Evolutionary conservation across 73 alveolate species (phyloP), one percentile per base, ranked within the genome.

Genomic region (Blepharisma japonicum): DNA sequence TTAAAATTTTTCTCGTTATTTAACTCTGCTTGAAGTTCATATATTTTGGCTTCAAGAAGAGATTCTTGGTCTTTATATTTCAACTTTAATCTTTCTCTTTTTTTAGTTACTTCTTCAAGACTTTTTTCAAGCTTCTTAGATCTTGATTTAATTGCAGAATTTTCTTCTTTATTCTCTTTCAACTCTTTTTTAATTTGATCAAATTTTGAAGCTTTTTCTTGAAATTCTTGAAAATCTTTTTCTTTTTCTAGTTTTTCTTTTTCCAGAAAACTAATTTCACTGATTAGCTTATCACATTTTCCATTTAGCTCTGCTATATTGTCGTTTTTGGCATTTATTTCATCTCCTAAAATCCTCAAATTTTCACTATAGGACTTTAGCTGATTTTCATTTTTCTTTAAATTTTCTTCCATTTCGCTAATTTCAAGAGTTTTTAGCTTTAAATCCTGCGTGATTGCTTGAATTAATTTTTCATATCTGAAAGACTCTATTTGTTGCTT

Each of bases 391-490:
- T 14, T 25, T 25, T 39, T 61, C 23, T n/a, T 25, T 20, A 61
- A 1, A 8, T 14, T 25, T 61, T 61, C 74, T 5, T 61, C 23
- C 47, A 61, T 14, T 8, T 61, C 74, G 0, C 23, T 61, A 3
- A 61, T 61, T 61, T 61, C 74, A 61, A 39, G 18, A 9, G 14
- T 39, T 61, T 61, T 61, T 2, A 61, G 5, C 46, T 61, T 61
- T 61, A 14, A 14, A 25, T 14, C 46, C 18, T n/a, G 11, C 4
- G 14, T 1, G 49, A 20, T 8, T 61, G 14, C 4, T 61, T 20
- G 39, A 2, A 61, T 11, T 18, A 61, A 39, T 61, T 61, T 61
- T 61, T 61, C 74, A 25, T 61, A 61, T 61, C 23, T 61, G 50
- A 61, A 18, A 2, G 23, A 20, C 18, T 61, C 74, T n/a, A 14